A percentile compares a stretch with the other conserved stretches of the same genome.
Conservation (phyloP, 164 flowering plant genomes). For the Echeveria elegans region DNA sequence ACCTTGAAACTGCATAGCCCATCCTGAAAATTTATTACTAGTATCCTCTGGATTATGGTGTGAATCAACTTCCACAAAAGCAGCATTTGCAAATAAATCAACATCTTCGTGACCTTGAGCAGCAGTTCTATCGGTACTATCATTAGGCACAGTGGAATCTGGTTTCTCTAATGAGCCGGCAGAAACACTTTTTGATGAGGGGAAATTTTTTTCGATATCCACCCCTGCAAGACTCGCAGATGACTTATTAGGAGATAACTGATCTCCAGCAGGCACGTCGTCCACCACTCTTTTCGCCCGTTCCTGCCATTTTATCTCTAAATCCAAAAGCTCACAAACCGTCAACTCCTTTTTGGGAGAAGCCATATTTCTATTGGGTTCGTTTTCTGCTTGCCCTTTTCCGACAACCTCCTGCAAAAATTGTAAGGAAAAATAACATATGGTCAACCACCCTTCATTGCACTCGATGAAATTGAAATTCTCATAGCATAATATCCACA, state of each 20-base stretch:
- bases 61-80: neutral
- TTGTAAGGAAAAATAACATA: no score
- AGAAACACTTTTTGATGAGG: no score
- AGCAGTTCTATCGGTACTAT: neutral
- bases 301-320: conserved; percentile 6
- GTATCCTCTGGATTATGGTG: neutral
- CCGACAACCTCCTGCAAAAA: conserved; percentile 4
- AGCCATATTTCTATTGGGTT: neutral
- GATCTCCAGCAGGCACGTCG: no score
- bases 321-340: neutral
- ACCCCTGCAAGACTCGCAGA: no score
- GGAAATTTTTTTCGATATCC: no score
- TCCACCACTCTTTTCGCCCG: neutral
- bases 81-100: conserved; percentile 1
- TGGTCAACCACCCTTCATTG: no score
- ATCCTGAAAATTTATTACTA: neutral
- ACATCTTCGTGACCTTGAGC: neutral
- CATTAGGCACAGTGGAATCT: neutral
- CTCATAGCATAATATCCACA: no score
- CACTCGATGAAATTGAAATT: no score
- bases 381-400: neutral
- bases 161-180: neutral
- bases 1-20: neutral
- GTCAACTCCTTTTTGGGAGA: neutral
- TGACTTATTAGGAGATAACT: no score